phyloP scores from a whole-genome alignment of 2,329 filamentous ascomycete genomes.

The Nothophaeocryptopus gaeumannii region DNA sequence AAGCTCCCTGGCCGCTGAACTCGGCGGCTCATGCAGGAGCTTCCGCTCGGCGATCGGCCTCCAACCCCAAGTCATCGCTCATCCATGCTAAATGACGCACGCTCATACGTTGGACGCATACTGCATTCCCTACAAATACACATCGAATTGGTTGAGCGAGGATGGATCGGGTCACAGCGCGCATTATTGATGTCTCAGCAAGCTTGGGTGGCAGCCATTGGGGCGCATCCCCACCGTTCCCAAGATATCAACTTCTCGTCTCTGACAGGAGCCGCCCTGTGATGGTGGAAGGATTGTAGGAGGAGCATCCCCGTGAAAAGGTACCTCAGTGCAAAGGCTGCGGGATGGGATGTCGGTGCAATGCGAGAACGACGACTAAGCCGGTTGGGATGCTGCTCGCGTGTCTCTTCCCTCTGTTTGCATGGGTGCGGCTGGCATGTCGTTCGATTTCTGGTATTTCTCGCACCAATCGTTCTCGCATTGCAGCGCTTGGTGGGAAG shows the following conservation, averaged over 20 bases:
- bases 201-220: not conserved
- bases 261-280: not conserved
- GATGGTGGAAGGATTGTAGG: not conserved
- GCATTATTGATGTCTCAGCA: not conserved
- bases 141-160: slow-evolving; percentile 9
- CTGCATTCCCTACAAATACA: no score
- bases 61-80: slow-evolving; percentile 9
- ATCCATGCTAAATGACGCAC: slow-evolving; percentile 7
- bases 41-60: slow-evolving; percentile 17
- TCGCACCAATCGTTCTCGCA: not conserved
- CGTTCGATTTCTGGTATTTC: not conserved
- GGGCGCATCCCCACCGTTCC: not conserved
- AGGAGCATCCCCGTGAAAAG: not conserved
- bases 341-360: slow-evolving; percentile 4
- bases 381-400: slow-evolving; percentile 1
- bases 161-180: not conserved
- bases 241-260: not conserved
- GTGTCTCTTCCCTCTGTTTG: not conserved
- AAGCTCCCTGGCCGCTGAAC: slow-evolving; percentile 12
- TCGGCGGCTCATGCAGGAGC: slow-evolving; percentile 11
- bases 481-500: not conserved
- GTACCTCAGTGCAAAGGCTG: not conserved
- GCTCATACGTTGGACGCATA: not conserved
- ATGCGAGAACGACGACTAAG: slow-evolving; percentile 11
- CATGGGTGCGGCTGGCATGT: no score